These are phyloP conservation scores for Yarrowia yakushimensis DNA, from an alignment of 805 yeast genomes.

Conservation along the genomic window DNA sequence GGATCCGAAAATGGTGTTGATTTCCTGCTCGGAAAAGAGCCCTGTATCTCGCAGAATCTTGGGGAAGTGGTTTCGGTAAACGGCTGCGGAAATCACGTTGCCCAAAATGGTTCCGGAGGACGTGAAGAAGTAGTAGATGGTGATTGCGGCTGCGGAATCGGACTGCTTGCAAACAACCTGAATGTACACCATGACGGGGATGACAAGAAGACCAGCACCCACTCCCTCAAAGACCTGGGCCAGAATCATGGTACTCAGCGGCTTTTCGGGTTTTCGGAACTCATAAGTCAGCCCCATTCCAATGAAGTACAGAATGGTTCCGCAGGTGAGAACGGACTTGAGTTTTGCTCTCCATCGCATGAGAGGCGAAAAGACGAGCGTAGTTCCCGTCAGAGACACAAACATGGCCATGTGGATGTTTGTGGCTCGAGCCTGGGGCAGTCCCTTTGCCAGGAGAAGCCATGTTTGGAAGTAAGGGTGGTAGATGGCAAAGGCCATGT, in stretches of 20 bases:
- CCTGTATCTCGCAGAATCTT: background rate
- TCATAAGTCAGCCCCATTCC: constrained; percentile 9
- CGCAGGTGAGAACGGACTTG: background rate
- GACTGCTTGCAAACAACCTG: constrained; percentile 20
- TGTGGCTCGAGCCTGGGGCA: background rate
- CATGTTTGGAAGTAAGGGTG: constrained; percentile 8
- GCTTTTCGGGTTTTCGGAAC: constrained; percentile 18
- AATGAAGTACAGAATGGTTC: constrained; percentile 6
- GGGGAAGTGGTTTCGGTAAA: constrained; percentile 23
- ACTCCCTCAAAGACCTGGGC: constrained; percentile 17
- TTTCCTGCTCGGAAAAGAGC: background rate
- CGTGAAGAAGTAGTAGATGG: constrained; percentile 20
- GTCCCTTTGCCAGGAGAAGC: background rate
- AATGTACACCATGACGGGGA: constrained; percentile 18
- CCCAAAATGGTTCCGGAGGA: constrained; percentile 25
- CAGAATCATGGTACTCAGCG: background rate
- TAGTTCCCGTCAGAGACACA: background rate
- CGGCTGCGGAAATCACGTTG: constrained; percentile 25
- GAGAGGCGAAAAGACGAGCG: constrained; percentile 2
- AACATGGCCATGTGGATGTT: constrained; percentile 21
- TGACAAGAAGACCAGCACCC: constrained; percentile 10
- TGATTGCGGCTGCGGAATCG: constrained; percentile 24
- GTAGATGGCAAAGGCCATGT: constrained; percentile 19
- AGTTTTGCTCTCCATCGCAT: constrained; percentile 20
- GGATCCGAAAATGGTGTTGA: background rate